Conservation (phyloP, 2,329 filamentous ascomycete genomes). For the Botryotinia narcissicola region DNA sequence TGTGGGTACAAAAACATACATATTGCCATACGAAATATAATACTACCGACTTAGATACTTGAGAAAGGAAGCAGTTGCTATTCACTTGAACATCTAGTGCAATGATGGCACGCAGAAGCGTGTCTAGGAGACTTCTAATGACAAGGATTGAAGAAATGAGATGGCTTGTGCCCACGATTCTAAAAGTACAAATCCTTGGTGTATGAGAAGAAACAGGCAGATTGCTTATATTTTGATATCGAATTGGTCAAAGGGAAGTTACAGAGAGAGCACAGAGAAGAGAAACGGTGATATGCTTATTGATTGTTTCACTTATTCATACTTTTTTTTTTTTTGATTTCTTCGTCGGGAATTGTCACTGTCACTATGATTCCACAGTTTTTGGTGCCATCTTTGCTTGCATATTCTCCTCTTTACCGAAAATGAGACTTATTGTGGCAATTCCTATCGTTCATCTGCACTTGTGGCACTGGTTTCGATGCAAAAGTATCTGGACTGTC, state of each 20-base stretch:
- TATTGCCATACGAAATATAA: neutral
- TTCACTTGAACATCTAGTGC: neutral
- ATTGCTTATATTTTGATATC: neutral
- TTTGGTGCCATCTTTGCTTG: neutral
- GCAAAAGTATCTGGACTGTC: neutral
- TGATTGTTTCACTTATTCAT: too few relatives aligned
- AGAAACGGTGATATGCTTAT: too few relatives aligned
- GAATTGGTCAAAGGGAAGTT: neutral
- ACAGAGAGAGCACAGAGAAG: too few relatives aligned
- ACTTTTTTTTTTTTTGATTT: too few relatives aligned
- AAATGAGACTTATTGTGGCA: neutral
- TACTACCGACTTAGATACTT: neutral
- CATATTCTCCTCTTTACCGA: neutral
- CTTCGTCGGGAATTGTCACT: too few relatives aligned
- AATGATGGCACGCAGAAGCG: neutral
- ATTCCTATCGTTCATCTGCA: neutral
- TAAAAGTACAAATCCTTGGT: neutral
- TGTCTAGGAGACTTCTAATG: too few relatives aligned
- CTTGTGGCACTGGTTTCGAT: accelerated
- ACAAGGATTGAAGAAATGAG: neutral
- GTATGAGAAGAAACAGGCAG: neutral
- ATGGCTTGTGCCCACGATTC: accelerated
- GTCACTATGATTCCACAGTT: neutral
- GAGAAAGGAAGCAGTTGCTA: neutral
- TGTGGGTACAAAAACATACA: neutral